A percentile compares a stretch with the other conserved stretches of the same genome.
phyloP scores from a whole-genome alignment of 1,284 basidiomycete species.

The Boletus smithii region DNA sequence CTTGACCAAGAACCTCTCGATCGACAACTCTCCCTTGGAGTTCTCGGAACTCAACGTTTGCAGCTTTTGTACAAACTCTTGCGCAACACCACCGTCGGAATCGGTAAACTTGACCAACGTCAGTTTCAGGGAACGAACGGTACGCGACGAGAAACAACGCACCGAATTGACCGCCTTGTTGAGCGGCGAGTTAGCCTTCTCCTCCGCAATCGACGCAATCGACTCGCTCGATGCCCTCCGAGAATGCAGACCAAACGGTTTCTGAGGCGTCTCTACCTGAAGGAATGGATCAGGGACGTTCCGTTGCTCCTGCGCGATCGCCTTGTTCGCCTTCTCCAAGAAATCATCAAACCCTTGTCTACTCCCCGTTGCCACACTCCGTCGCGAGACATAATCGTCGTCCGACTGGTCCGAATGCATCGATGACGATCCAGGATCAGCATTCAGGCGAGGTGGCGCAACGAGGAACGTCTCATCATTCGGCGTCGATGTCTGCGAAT shows the following conservation, averaged over 20 bases:
- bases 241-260: conserved; percentile 79
- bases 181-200: conserved; percentile 82
- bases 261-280: conserved; percentile 46
- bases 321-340: conserved; percentile 78
- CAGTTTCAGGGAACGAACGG: not conserved
- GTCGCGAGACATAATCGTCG: conserved; percentile 53
- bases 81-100: conserved; percentile 84
- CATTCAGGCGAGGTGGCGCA: conserved; percentile 23
- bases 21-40: conserved; percentile 86
- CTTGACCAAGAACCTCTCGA: conserved; percentile 86
- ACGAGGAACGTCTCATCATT: conserved; percentile 34
- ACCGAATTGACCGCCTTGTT: conserved; percentile 91
- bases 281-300: conserved; percentile 83
- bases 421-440: conserved; percentile 25
- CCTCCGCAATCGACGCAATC: conserved; percentile 84
- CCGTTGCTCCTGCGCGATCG: conserved; percentile 74
- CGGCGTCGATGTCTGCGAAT: conserved; percentile 45
- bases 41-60: conserved; percentile 78
- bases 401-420: conserved; percentile 38
- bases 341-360: conserved; percentile 68
- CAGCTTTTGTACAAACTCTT: conserved; percentile 84
- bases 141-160: conserved; percentile 26
- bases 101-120: conserved; percentile 71
- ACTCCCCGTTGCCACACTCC: conserved; percentile 32
- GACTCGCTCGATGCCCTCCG: conserved; percentile 81